Evolutionary conservation across 805 yeast genomes (phyloP).

Genomic region (Vanderwaltozyma tropicalis): DNA sequence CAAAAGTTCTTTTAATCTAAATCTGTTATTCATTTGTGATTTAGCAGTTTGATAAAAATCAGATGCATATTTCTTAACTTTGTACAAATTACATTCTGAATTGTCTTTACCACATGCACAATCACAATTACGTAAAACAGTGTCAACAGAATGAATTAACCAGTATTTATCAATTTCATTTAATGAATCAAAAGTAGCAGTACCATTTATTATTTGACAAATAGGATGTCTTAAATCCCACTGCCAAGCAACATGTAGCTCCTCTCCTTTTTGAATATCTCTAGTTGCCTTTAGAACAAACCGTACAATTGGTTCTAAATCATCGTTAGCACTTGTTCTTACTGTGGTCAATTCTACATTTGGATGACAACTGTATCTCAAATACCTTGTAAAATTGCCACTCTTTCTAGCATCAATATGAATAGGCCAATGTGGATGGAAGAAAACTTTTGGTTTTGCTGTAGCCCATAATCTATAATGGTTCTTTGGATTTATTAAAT

Average conservation of each 20-base stretch:
- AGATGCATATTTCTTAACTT: slow-evolving; percentile 53
- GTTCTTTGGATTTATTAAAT: slow-evolving; percentile 54
- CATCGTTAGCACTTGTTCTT: slow-evolving; percentile 18
- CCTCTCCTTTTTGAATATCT: slow-evolving; percentile 54
- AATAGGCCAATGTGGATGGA: slow-evolving; percentile 50
- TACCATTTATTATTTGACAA: slow-evolving; percentile 37
- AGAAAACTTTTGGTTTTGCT: slow-evolving; percentile 47
- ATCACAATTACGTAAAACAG: slow-evolving; percentile 49
- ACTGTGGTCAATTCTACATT: slow-evolving; percentile 56
- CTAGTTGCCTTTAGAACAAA: slow-evolving; percentile 49
- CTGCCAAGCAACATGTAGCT: slow-evolving; percentile 74
- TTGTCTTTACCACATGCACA: slow-evolving; percentile 41
- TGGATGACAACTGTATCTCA: slow-evolving; percentile 67
- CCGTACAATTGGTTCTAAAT: slow-evolving; percentile 32
- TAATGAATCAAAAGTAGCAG: slow-evolving; percentile 42
- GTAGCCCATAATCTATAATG: slow-evolving; percentile 72
- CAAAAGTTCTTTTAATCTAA: slow-evolving; percentile 2
- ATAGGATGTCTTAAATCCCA: slow-evolving; percentile 83
- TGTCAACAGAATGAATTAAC: slow-evolving; percentile 52
- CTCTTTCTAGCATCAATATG: slow-evolving; percentile 76
- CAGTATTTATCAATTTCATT: slow-evolving; percentile 42
- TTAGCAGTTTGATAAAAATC: slow-evolving; percentile 25
- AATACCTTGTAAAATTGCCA: slow-evolving; percentile 64
- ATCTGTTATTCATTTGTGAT: slow-evolving; percentile 2
- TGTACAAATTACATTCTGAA: slow-evolving; percentile 47